phyloP scores from a whole-genome alignment of 768 basidiomycete genomes.

The Podaxis rugospora region DNA sequence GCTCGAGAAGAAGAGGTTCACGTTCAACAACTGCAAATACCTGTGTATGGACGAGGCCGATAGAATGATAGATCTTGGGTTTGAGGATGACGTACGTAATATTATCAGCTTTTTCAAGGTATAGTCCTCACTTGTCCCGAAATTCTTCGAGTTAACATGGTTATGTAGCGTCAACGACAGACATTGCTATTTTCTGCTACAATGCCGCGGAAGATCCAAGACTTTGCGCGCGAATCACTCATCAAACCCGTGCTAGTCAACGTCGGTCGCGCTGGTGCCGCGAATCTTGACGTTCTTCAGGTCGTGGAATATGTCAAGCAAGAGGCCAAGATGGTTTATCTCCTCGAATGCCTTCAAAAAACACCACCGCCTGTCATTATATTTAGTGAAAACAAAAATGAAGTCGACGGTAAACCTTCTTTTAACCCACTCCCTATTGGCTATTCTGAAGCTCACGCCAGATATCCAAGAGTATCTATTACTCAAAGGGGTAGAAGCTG shows the following conservation, averaged over 20 bases:
- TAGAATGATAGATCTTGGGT: constrained; percentile 98
- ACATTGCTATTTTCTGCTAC: constrained; percentile 97
- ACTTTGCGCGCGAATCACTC: constrained; percentile 96
- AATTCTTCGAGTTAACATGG: neutral
- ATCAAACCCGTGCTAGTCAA: constrained; percentile 94
- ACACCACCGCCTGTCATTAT: constrained; percentile 97
- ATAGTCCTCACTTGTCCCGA: constrained; percentile 14
- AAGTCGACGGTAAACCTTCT: constrained; percentile 82
- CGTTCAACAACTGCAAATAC: constrained; percentile 91
- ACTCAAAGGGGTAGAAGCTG: constrained; percentile 95
- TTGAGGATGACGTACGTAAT: constrained; percentile 97
- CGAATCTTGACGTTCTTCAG: constrained; percentile 93
- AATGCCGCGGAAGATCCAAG: constrained; percentile 98
- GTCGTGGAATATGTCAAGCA: constrained; percentile 99
- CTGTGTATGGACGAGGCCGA: constrained; percentile 99
- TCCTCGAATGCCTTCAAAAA: constrained; percentile 96
- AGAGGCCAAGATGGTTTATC: constrained; percentile 99
- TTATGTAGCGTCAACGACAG: constrained; percentile 81
- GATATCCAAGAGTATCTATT: constrained; percentile 98
- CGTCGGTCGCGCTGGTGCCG: constrained; percentile 96
- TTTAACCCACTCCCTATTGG: neutral
- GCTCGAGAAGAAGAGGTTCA: constrained; percentile 93
- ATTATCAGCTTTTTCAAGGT: constrained; percentile 99
- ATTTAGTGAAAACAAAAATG: constrained; percentile 99
- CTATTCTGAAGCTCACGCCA: constrained; percentile 24